A percentile compares a stretch with the other conserved stretches of the same genome.
Conservation (phyloP, 176 grass and related monocot species). For the Chrysopogon serrulatus region DNA sequence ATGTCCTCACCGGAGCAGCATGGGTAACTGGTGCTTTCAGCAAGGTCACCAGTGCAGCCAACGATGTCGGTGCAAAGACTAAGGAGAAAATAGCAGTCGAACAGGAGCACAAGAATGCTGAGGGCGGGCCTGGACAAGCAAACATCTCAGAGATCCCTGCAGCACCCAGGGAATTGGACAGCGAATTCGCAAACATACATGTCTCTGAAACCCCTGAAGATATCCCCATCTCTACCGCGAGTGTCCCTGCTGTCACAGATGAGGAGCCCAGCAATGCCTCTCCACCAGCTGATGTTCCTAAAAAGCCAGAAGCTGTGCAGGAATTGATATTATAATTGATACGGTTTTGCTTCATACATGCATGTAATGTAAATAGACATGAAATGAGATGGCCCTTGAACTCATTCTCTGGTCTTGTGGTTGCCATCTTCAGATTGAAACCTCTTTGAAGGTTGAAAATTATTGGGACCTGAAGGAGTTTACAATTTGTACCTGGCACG, state of each 20-base stretch:
- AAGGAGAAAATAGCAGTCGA: slow-evolving; percentile 64
- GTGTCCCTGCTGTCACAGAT: slow-evolving; percentile 21
- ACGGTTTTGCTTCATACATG: slow-evolving; percentile 23
- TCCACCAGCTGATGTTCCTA: slow-evolving; percentile 28
- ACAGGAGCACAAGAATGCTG: slow-evolving; percentile 32
- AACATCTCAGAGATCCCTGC: slow-evolving; percentile 4
- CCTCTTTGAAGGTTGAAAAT: slow-evolving; percentile 27
- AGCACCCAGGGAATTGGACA: slow-evolving; percentile 19
- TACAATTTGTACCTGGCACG: slow-evolving; percentile 11
- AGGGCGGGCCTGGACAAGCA: slow-evolving; percentile 16
- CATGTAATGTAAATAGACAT: slow-evolving; percentile 68
- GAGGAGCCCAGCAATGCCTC: slow-evolving; percentile 20
- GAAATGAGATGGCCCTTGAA: neutral
- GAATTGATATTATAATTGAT: slow-evolving; percentile 49
- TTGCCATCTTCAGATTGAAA: slow-evolving; percentile 2
- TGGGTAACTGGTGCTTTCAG: slow-evolving; percentile 84
- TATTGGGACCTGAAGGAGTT: slow-evolving; percentile 10
- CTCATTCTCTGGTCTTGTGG: slow-evolving; percentile 16
- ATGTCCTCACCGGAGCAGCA: slow-evolving; percentile 72
- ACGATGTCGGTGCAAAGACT: slow-evolving; percentile 37
- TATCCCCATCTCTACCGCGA: slow-evolving; percentile 27
- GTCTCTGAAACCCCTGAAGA: slow-evolving; percentile 47
- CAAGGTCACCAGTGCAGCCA: slow-evolving; percentile 42
- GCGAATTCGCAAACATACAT: slow-evolving; percentile 32
- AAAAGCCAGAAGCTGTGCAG: slow-evolving; percentile 53